Evolutionary conservation across 2,329 filamentous ascomycete species (phyloP), one percentile per base, ranked within the genome.

Genomic region (Fusarium pseudoanthophilum): DNA sequence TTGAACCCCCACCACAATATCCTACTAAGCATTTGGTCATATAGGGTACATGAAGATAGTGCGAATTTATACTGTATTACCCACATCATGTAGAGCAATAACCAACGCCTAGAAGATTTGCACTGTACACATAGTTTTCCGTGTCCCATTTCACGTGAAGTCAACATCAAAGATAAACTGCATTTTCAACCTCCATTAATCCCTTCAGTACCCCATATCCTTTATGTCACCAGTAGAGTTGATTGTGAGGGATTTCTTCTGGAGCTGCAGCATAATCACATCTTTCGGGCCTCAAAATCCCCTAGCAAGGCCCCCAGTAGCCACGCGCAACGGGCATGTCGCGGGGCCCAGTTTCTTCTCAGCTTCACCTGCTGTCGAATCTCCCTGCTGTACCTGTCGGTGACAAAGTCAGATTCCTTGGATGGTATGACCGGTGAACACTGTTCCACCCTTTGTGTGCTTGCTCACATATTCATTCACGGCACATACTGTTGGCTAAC

Each of bases 351-450:
- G 83, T 89, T 37, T 88, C 94, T 11, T 92, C 91, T 28, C 85
- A 83, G 66, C 84, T 91, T 45, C 90, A 91, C 67, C 90, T 94
- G 67, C 85, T 95, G 61, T 89, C 88, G 20, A 84, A 88, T 64
- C 83, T 95, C 20, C 84, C 87, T 7, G 78, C 79, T 57, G 84
- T 84, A 55, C 79, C 84, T n/a, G 73, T 84, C 20, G 89, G 89
- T 45, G 89, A 90, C n/a, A 98, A 98, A 84, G 92, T 98, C 69
- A 92, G 95, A 69, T 97, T 98, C 81, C 83, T 98, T 57, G 95
- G 94, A 82, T 98, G 95, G 95, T 97, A 87, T 84, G 90, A 83
- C 48, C 56, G 57, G 49, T 46, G 53, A 66, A 56, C 48, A 43
- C 46, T 51, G 37, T 59, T 67, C 11, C 37, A 39, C 40, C 53